Evolutionary conservation across 352 stramenopile genomes (phyloP), one percentile per base, ranked within the genome.

Genomic region (Elongisporangium prolatum): DNA sequence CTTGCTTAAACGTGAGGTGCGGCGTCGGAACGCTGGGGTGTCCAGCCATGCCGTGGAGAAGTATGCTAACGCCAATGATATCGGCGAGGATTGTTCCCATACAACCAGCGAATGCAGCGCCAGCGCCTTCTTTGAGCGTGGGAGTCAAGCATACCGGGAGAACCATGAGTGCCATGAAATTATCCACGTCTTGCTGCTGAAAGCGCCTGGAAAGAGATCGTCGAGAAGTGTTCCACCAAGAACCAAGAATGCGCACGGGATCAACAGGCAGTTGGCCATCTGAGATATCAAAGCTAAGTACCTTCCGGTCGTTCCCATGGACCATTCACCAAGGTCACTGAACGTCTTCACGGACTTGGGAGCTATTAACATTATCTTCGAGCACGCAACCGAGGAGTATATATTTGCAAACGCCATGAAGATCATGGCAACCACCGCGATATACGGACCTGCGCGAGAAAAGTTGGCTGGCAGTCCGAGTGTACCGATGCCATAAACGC

Each of bases 331-430:
- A 1, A 88, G 65, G 25, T 86, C 78, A 4, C 75, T 69, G 56
- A 74, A 86, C 16, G 78, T 86, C 7, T 60, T 58, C 4, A 88
- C 75, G 1, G 61, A 68, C 54, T 69, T 70, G n/a, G 77, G 77
- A 0, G 77, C 77, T 1, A 71, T 50, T 25, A 89, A 56, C 68
- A 89, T 71, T 48, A 80, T 67, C 51, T 79, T 79, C 48, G 72
- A 83, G 50, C 65, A 69, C 10, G 68, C 51, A 20, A 85, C 68
- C 4, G 71, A 74, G 0, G 75, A 65, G 58, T 86, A 88, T 28
- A 86, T 56, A 61, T 88, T 88, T 58, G 73, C 69, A 38, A 80
- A 74, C 0, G 73, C 77, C 77, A 88, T 88, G 59, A 88, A 84
- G 21, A 71, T 50, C 48, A 84, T 72, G 20, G 70, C 74, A 34